Percentiles rank a stretch among this genome's conserved stretches.
phyloP scores from a whole-genome alignment of 1,284 basidiomycete genomes.

The Sporisorium iseilematis-ciliati region DNA sequence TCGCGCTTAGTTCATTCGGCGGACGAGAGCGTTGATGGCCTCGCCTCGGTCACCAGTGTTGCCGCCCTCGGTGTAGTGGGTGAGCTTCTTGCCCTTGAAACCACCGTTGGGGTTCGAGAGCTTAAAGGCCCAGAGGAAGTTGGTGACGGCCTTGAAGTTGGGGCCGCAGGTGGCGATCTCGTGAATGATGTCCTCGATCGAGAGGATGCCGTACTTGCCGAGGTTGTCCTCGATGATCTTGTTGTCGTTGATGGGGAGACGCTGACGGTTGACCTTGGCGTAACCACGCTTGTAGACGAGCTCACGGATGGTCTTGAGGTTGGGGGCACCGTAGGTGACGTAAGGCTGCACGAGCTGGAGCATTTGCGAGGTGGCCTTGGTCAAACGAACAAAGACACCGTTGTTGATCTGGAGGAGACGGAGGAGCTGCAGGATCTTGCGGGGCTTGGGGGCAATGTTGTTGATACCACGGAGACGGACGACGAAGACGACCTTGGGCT shows the following conservation, averaged over 20 bases:
- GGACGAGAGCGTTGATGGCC: conserved; percentile 96
- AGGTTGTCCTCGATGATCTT: conserved; percentile 90
- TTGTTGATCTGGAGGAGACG: conserved; percentile 99
- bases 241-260: conserved; percentile 95
- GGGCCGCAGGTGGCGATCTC: conserved; percentile 95
- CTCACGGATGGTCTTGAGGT: conserved; percentile 96
- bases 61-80: conserved; percentile 75
- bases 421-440: conserved; percentile 98
- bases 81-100: conserved; percentile 97
- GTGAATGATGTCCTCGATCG: conserved; percentile 97
- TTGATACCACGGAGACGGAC: conserved; percentile 94
- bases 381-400: conserved; percentile 97
- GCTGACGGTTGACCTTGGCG: conserved; percentile 97
- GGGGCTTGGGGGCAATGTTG: conserved; percentile 98
- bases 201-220: conserved; percentile 96
- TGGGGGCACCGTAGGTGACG: conserved; percentile 88
- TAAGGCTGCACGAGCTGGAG: conserved; percentile 97
- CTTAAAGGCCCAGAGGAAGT: conserved; percentile 98
- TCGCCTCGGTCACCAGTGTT: conserved; percentile 91
- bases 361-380: conserved; percentile 97
- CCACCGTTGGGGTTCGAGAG: conserved; percentile 98
- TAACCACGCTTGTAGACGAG: conserved; percentile 99
- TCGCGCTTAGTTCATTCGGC: conserved; percentile 79
- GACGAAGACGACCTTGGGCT: conserved; percentile 98
- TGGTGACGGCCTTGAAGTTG: conserved; percentile 93